Evolutionary conservation across 768 basidiomycete genomes (phyloP).

Genomic region (Pisolithus tinctorius): DNA sequence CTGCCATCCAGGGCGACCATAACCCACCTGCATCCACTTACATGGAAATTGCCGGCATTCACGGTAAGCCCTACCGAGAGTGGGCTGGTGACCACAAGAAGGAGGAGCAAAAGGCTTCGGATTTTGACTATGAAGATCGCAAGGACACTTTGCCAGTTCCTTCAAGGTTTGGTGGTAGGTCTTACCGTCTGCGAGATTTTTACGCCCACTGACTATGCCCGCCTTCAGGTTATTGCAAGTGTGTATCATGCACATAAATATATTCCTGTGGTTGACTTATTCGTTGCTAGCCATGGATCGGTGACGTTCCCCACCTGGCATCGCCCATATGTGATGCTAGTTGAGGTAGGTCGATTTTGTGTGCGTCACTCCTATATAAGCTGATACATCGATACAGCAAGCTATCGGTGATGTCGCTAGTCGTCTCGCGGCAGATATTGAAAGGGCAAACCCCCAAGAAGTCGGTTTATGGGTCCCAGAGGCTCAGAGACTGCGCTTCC

Average conservation of each 20-base stretch:
- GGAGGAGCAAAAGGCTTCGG: conserved; percentile 5
- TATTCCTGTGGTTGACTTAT: not conserved
- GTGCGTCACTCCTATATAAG: too few relatives aligned
- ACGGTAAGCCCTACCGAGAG: conserved; percentile 16
- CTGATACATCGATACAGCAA: conserved; percentile 13
- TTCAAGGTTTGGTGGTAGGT: conserved; percentile 21
- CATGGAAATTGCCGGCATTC: conserved; percentile 19
- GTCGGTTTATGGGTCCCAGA: conserved; percentile 12
- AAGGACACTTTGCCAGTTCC: conserved; percentile 22
- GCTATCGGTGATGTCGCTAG: conserved; percentile 19
- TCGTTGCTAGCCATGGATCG: conserved; percentile 12
- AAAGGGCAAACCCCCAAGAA: conserved; percentile 13
- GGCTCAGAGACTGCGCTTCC: conserved; percentile 21
- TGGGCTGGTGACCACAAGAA: conserved; percentile 18
- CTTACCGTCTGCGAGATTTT: not conserved
- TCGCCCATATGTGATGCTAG: conserved; percentile 22
- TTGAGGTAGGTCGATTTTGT: conserved; percentile 10
- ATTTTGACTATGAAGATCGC: conserved; percentile 15
- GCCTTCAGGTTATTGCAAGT: conserved; percentile 21
- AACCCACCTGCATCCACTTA: conserved; percentile 8
- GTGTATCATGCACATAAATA: conserved; percentile 1
- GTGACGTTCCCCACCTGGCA: conserved; percentile 22
- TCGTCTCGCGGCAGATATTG: conserved; percentile 19
- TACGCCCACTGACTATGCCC: not conserved
- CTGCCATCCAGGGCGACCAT: conserved; percentile 4